phyloP scores from a whole-genome alignment of 2,329 filamentous ascomycete genomes.

The Penicillium digitatum region DNA sequence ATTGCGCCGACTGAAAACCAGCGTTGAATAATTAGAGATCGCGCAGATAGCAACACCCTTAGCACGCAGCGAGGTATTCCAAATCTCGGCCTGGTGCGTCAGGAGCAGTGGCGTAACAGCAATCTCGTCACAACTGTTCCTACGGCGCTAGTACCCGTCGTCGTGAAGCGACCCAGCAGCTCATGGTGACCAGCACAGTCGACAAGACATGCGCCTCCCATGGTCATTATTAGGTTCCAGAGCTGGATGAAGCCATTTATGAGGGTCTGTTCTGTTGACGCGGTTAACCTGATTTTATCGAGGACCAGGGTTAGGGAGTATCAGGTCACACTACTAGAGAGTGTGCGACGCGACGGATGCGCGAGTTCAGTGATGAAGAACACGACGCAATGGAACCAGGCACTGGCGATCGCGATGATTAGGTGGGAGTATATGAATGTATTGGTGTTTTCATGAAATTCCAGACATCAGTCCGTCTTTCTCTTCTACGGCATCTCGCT shows the following conservation, averaged over 20 bases:
- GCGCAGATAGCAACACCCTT: constrained; percentile 24
- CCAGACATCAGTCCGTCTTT: not conserved
- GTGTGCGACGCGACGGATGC: constrained; percentile 37
- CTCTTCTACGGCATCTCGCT: not conserved
- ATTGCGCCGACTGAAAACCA: constrained; percentile 4
- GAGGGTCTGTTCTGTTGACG: constrained; percentile 10
- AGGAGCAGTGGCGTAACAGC: constrained; percentile 23
- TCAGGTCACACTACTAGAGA: constrained; percentile 13
- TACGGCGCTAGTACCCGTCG: constrained; percentile 5
- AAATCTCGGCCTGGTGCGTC: constrained; percentile 26
- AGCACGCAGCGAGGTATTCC: constrained; percentile 23
- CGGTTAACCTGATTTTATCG: constrained; percentile 11
- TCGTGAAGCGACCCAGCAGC: constrained; percentile 22
- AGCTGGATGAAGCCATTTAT: constrained; percentile 16
- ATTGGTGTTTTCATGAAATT: constrained; percentile 5
- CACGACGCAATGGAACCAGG: constrained; percentile 29
- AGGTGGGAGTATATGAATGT: constrained; percentile 34
- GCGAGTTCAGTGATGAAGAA: constrained; percentile 43
- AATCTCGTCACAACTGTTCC: constrained; percentile 27
- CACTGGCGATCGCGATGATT: constrained; percentile 33
- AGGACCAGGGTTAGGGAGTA: constrained; percentile 14
- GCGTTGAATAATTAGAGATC: constrained; percentile 3
- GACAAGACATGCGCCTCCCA: constrained; percentile 11
- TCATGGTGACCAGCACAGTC: constrained; percentile 15
- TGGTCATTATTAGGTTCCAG: constrained; percentile 16